These are phyloP conservation scores for Thielaviopsis populi DNA, from an alignment of 2,329 filamentous ascomycete genomes.

Conservation along the genomic window DNA sequence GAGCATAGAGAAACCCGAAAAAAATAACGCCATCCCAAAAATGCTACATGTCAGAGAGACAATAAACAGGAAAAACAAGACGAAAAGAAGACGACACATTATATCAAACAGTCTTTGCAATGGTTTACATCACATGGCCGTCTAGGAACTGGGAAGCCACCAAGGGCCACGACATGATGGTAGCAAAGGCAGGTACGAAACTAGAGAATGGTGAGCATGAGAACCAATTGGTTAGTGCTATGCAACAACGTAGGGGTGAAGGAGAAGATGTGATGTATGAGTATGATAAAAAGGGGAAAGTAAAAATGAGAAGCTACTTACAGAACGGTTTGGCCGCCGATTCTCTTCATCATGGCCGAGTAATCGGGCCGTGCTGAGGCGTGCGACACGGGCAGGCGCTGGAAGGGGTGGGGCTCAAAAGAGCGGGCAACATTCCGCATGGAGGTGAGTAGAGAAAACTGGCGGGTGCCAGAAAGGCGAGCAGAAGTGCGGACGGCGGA, in stretches of 20 bases:
- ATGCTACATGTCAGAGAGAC: background rate
- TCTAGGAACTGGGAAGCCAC: slow-evolving; percentile 22
- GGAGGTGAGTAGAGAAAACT: slow-evolving; percentile 25
- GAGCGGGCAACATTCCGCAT: slow-evolving; percentile 24
- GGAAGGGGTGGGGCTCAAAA: slow-evolving; percentile 26
- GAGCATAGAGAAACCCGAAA: background rate
- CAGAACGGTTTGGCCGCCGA: slow-evolving; percentile 23
- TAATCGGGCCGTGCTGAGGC: slow-evolving; percentile 24
- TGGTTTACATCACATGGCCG: slow-evolving; percentile 21
- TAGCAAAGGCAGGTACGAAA: slow-evolving; percentile 24
- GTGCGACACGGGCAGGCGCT: slow-evolving; percentile 23
- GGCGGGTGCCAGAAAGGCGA: slow-evolving; percentile 23
- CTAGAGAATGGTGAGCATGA: slow-evolving; percentile 18
- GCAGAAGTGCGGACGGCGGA: slow-evolving; percentile 17
- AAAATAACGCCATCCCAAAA: background rate
- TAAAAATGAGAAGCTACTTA: slow-evolving; percentile 20
- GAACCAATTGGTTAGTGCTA: background rate
- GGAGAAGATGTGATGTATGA: background rate
- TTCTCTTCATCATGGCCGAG: slow-evolving; percentile 23
- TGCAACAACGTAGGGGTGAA: background rate
- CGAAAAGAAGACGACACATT: background rate
- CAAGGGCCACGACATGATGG: slow-evolving; percentile 26
- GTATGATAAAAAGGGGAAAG: background rate
- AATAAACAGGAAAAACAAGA: background rate
- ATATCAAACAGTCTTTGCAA: background rate